phyloP scores from a whole-genome alignment of 345 rosid species.

The Citrus sp. region DNA sequence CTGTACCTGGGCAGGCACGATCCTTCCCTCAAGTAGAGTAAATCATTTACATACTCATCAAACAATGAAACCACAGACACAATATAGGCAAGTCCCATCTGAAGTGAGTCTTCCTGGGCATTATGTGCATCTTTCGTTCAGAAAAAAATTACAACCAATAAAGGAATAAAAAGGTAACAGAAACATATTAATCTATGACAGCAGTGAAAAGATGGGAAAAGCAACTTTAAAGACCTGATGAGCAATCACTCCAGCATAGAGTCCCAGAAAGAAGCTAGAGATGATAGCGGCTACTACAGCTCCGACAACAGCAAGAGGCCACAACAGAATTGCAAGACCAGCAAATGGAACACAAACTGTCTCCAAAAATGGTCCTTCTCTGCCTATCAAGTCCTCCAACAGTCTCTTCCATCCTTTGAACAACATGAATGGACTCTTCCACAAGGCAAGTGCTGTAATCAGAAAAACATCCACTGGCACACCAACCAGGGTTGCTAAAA shows the following conservation, averaged over 20 bases:
- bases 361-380: slow-evolving; percentile 92
- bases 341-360: slow-evolving; percentile 90
- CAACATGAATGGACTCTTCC: slow-evolving; percentile 86
- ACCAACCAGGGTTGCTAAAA: slow-evolving; percentile 60
- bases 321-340: slow-evolving; percentile 67
- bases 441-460: slow-evolving; percentile 60
- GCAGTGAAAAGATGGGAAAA: not conserved
- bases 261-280: slow-evolving; percentile 67
- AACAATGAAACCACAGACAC: slow-evolving; percentile 64
- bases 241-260: slow-evolving; percentile 62
- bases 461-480: slow-evolving; percentile 55
- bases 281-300: slow-evolving; percentile 50
- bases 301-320: slow-evolving; percentile 85
- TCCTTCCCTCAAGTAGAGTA: slow-evolving; percentile 81
- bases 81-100: slow-evolving; percentile 61
- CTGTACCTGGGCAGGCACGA: slow-evolving; percentile 72
- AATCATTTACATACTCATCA: slow-evolving; percentile 79
- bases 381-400: slow-evolving; percentile 77
- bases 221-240: slow-evolving; percentile 51
- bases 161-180: not conserved
- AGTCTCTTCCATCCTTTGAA: slow-evolving; percentile 85
- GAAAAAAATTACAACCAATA: slow-evolving; percentile 12
- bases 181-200: not conserved
- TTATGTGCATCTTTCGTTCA: slow-evolving; percentile 12
- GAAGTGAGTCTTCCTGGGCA: slow-evolving; percentile 71